Conservation (phyloP, 179 eudicot genomes). For the Pouteria campechiana region DNA sequence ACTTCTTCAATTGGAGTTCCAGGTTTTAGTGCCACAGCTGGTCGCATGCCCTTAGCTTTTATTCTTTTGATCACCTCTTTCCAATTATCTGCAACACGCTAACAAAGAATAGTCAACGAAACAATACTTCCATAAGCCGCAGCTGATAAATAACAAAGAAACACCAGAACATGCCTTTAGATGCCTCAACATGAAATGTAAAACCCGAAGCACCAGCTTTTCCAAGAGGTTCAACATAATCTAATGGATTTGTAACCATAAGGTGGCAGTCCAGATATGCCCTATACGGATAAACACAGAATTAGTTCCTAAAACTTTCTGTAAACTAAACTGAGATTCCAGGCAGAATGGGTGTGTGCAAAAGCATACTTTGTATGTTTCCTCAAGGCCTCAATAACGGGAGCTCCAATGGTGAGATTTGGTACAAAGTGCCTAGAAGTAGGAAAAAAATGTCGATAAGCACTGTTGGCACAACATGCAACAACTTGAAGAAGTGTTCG, state of each 20-base stretch:
- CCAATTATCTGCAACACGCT: conserved; percentile 66
- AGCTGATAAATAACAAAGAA: background rate
- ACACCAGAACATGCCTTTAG: conserved; percentile 50
- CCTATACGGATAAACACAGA: conserved; percentile 20
- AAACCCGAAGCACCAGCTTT: conserved; percentile 99
- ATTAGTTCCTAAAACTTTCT: background rate
- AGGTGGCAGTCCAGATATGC: conserved; percentile 98
- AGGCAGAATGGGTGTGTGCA: background rate
- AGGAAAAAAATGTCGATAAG: conserved; percentile 2
- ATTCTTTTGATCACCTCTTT: conserved; percentile 65
- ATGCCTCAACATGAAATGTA: conserved; percentile 89
- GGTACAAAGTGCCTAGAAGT: conserved; percentile 83
- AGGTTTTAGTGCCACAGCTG: conserved; percentile 89
- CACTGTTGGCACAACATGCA: too few species aligned
- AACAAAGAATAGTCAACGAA: background rate
- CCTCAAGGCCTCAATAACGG: conserved; percentile 85
- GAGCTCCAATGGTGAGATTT: conserved; percentile 96
- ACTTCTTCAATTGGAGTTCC: conserved; percentile 88
- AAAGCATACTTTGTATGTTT: conserved; percentile 70
- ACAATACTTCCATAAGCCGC: background rate
- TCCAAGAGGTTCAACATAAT: conserved; percentile 80
- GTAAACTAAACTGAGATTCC: background rate
- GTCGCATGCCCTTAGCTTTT: conserved; percentile 73
- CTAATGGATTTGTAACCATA: conserved; percentile 95
- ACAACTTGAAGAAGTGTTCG: too few species aligned